phyloP scores from a whole-genome alignment of 805 yeast species.

The Torulaspora microellipsoides region DNA sequence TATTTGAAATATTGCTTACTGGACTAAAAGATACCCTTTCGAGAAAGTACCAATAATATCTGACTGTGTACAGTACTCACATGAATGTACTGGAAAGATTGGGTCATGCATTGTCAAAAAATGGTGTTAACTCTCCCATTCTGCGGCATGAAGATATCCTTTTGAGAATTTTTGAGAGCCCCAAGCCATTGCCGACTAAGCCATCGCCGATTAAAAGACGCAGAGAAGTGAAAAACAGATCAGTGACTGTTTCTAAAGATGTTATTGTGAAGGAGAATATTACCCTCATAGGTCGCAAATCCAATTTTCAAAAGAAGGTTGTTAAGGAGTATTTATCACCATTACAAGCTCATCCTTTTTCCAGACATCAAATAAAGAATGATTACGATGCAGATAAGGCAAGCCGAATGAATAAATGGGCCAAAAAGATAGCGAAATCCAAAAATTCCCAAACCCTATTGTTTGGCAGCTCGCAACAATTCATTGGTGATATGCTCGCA shows the following conservation, averaged over 20 bases:
- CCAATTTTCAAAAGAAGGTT: conserved; percentile 26
- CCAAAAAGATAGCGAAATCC: conserved; percentile 8
- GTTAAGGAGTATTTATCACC: conserved; percentile 31
- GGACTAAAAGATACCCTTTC: too few relatives aligned
- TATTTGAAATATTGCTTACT: too few relatives aligned
- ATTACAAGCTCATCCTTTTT: conserved; percentile 22
- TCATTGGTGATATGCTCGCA: conserved; percentile 16
- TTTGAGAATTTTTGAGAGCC: conserved; percentile 9
- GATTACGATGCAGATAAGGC: conserved; percentile 21
- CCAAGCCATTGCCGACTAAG: conserved; percentile 1
- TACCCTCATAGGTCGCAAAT: conserved; percentile 29
- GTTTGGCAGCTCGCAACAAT: conserved; percentile 15
- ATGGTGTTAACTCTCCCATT: conserved; percentile 14
- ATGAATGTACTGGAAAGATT: conserved; percentile 33
- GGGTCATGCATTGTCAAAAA: conserved; percentile 29
- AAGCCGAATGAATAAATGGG: conserved; percentile 6
- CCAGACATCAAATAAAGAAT: conserved; percentile 22
- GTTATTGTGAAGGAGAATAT: conserved; percentile 11
- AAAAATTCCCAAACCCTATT: conserved; percentile 7
- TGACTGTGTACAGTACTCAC: not conserved
- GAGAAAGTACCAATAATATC: too few relatives aligned
- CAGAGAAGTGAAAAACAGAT: not conserved
- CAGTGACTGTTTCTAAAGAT: not conserved
- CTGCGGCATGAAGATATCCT: conserved; percentile 8
- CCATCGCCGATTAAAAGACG: not conserved